Conservation (phyloP, 768 basidiomycete genomes). For the Amanita rubescens region DNA sequence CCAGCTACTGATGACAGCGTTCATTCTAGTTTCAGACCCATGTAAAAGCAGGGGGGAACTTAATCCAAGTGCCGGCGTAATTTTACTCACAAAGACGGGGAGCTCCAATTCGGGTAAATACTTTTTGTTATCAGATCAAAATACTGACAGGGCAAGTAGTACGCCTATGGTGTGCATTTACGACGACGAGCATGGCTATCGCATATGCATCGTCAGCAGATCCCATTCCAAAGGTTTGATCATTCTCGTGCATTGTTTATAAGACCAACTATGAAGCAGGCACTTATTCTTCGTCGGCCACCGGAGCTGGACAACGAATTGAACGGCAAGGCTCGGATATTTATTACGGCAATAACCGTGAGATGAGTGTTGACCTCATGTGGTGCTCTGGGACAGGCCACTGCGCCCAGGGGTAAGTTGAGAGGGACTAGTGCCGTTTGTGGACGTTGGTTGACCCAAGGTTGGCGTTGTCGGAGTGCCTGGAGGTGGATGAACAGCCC, state of each 20-base stretch:
- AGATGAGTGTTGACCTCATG: slow-evolving; percentile 3
- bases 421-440: neutral
- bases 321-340: slow-evolving; percentile 35
- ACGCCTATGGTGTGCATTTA: slow-evolving; percentile 80
- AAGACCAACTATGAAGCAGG: slow-evolving; percentile 18
- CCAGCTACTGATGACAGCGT: neutral
- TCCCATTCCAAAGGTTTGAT: slow-evolving; percentile 50
- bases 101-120: neutral
- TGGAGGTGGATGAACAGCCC: slow-evolving; percentile 12
- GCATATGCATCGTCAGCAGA: slow-evolving; percentile 53
- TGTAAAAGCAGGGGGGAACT: slow-evolving; percentile 30
- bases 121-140: neutral
- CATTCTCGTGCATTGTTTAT: neutral
- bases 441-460: neutral
- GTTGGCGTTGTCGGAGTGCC: slow-evolving; percentile 13
- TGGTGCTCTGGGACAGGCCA: neutral
- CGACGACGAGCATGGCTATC: slow-evolving; percentile 76
- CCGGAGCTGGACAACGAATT: slow-evolving; percentile 11
- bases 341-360: slow-evolving; percentile 48
- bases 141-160: slow-evolving; percentile 28
- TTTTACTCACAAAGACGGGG: slow-evolving; percentile 50
- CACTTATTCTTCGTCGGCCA: slow-evolving; percentile 35
- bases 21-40: slow-evolving; percentile 14
- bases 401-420: neutral
- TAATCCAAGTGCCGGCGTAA: slow-evolving; percentile 51